phyloP scores from a whole-genome alignment of 768 basidiomycete genomes.

The Trametes meyenii region DNA sequence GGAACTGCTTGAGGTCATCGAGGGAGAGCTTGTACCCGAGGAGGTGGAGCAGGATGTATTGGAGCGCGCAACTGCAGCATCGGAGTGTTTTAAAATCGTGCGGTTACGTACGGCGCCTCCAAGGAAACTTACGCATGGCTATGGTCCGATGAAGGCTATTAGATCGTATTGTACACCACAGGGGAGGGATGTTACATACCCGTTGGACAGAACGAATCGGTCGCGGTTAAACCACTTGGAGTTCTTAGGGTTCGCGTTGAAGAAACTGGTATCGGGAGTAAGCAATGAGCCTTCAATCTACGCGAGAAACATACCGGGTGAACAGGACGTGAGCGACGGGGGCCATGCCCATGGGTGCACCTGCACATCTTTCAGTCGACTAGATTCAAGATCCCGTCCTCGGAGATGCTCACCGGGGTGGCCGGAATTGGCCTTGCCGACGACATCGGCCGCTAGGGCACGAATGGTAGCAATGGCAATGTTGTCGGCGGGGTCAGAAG shows the following conservation, averaged over 20 bases:
- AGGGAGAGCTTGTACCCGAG: conserved; percentile 89
- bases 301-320: conserved; percentile 54
- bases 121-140: conserved; percentile 74
- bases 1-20: conserved; percentile 93
- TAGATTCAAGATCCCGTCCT: conserved; percentile 5
- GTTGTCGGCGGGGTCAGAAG: conserved; percentile 48
- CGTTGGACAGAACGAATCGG: conserved; percentile 95
- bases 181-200: conserved; percentile 53
- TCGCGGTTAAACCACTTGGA: conserved; percentile 96
- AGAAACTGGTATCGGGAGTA: conserved; percentile 54
- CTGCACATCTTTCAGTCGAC: conserved; percentile 40
- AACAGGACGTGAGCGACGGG: conserved; percentile 82
- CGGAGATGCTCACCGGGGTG: conserved; percentile 67
- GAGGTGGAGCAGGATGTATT: conserved; percentile 91
- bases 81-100: background rate
- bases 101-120: background rate
- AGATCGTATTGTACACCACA: background rate
- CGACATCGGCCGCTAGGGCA: conserved; percentile 74
- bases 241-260: conserved; percentile 87
- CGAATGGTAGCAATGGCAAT: conserved; percentile 73
- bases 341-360: conserved; percentile 94
- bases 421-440: conserved; percentile 89
- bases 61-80: conserved; percentile 77
- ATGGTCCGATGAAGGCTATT: conserved; percentile 20
- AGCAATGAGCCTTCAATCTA: conserved; percentile 18